Evolutionary conservation across 192 early-diverging fungal species (phyloP).

Genomic region (Entomortierella parvispora): DNA sequence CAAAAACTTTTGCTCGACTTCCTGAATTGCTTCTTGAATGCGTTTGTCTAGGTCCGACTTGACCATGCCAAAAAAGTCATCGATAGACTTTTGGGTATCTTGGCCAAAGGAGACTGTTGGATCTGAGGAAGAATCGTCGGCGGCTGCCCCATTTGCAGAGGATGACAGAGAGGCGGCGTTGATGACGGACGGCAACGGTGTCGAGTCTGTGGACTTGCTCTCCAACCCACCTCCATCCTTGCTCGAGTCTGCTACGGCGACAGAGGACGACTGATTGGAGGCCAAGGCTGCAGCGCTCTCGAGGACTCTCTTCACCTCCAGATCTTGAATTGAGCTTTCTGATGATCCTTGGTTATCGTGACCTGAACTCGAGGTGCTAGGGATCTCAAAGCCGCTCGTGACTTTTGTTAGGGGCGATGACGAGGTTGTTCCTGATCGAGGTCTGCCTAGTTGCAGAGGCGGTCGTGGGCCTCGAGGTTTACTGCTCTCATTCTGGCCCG

Average conservation of each 20-base stretch:
- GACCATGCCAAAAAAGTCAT: slow-evolving; percentile 52
- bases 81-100: slow-evolving; percentile 49
- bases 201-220: slow-evolving; percentile 26
- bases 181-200: slow-evolving; percentile 22
- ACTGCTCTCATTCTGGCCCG: slow-evolving; percentile 28
- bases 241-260: background rate
- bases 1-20: slow-evolving; percentile 51
- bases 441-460: slow-evolving; percentile 31
- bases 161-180: background rate
- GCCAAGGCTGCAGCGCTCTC: slow-evolving; percentile 37
- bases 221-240: background rate
- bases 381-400: slow-evolving; percentile 32
- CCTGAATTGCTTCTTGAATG: slow-evolving; percentile 50
- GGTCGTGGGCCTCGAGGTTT: slow-evolving; percentile 50
- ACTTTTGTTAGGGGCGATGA: slow-evolving; percentile 17
- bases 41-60: slow-evolving; percentile 48
- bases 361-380: background rate
- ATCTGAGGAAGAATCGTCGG: slow-evolving; percentile 2
- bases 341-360: slow-evolving; percentile 8
- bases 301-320: slow-evolving; percentile 49
- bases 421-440: slow-evolving; percentile 26
- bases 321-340: slow-evolving; percentile 46
- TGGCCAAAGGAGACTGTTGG: slow-evolving; percentile 27
- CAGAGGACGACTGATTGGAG: background rate
- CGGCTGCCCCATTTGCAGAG: background rate